These are phyloP conservation scores for Heterobasidion annosum DNA, from an alignment of 1,284 basidiomycete species.

Conservation along the genomic window DNA sequence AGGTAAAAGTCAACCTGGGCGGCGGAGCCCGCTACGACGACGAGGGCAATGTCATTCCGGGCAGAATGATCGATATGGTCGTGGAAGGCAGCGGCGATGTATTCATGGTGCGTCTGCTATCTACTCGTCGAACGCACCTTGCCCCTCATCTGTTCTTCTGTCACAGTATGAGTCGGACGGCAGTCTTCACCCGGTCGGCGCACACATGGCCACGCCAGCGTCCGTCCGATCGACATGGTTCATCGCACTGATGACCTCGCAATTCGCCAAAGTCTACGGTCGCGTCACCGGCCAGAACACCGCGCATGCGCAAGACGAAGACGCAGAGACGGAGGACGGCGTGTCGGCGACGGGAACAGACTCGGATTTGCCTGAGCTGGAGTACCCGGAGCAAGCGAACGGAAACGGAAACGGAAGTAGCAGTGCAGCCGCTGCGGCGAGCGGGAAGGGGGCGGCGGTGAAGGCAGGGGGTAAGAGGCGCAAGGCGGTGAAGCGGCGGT, in stretches of 20 bases:
- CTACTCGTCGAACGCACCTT: not conserved
- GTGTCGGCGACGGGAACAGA: constrained; percentile 19
- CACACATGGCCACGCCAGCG: constrained; percentile 35
- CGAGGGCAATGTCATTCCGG: constrained; percentile 39
- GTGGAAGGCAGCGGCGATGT: constrained; percentile 58
- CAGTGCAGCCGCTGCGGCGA: constrained; percentile 27
- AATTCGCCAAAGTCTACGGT: constrained; percentile 23
- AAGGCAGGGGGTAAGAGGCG: constrained; percentile 55
- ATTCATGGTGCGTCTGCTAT: constrained; percentile 50
- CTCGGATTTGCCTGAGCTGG: constrained; percentile 21
- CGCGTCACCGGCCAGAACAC: constrained; percentile 10
- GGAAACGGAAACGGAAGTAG: constrained; percentile 11
- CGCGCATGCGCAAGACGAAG: constrained; percentile 12
- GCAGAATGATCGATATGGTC: constrained; percentile 64
- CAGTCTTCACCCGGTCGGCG: constrained; percentile 42
- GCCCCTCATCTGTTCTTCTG: not conserved
- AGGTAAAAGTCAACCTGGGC: constrained; percentile 68
- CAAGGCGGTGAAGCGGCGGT: constrained; percentile 37
- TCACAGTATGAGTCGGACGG: constrained; percentile 32
- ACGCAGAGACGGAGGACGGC: constrained; percentile 21
- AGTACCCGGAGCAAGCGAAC: constrained; percentile 17
- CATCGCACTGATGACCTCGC: constrained; percentile 24
- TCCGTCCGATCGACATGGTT: constrained; percentile 46
- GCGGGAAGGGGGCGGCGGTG: constrained; percentile 27
- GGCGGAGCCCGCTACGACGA: constrained; percentile 42